Base-by-base conservation (phyloP, 352 stramenopile genomes). In the Pythium chondricola region DNA sequence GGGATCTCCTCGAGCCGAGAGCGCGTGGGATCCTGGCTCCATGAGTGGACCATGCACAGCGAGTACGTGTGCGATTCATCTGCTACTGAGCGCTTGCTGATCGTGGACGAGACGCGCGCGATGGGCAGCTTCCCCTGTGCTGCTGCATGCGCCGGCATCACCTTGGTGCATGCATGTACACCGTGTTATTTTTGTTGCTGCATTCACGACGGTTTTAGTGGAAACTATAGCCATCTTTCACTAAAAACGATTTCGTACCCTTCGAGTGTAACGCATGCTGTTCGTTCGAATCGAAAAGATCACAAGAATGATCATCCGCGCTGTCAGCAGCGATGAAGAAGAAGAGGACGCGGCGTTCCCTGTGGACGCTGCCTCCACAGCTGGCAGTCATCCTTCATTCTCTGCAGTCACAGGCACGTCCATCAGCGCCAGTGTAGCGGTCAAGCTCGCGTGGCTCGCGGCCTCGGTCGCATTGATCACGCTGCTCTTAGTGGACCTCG, bases 301-400 rank as follows among this genome's bases (percentile, higher is more conserved):
- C n/a, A 24, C 40, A 38, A 20, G 27, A 16, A 92, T 92, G 80
- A 92, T 92, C 67, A 71, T 92, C 43, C 80, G 80, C 17, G 74
- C 80, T 1, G 71, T 67, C 22, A 85, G 65, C 36, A 74, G 83
- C 17, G 67, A 67, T 18, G 63, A 73, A 40, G 65, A 78, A 43
- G 56, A 71, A 26, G 33, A 43, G 5, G 25, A 52, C 35, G 27
- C 37, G 38, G 57, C 31, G 2, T 43, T 33, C 22, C 22, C 38
- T 20, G 32, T 25, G 2, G 47, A 20, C 24, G 25, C 47, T 27
- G 46, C 24, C n/a, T n/a, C n/a, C n/a, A n/a, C n/a, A n/a, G n/a
- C n/a, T n/a, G n/a, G n/a, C n/a, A n/a, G n/a, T n/a, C n/a, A n/a
- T n/a, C n/a, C n/a, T n/a, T n/a, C n/a, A n/a, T n/a, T n/a, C 29